Evolutionary conservation across 495 filamentous ascomycete genomes (phyloP), one percentile per base, ranked within the genome.

Genomic region (Xylaria palmicola): DNA sequence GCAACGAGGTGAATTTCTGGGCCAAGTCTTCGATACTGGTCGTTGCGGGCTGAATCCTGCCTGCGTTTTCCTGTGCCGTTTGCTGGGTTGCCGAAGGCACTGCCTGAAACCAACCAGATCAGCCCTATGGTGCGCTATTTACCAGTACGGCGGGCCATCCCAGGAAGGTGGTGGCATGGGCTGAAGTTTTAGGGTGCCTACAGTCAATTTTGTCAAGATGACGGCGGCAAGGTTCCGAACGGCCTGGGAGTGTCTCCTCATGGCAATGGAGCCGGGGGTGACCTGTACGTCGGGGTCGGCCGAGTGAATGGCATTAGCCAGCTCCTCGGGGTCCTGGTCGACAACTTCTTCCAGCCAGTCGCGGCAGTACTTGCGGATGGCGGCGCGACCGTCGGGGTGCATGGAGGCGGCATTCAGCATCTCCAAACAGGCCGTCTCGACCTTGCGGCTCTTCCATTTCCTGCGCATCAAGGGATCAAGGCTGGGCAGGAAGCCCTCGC

Each of bases 341-440:
- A 93, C 79, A 39, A 90, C 82, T 56, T 92, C 87, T 57, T 90
- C 86, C 24, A 98, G 78, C 90, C 92, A 97, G 34, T 87, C 86
- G 17, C 80, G 78, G 70, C 92, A 96, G 63, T 93, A 84, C 66
- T 89, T 91, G 48, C 82, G 79, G 52, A 98, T 88, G 15, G 87
- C 87, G 62, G 90, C 88, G 15, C 92, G 86, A 64, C 92, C 97
- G 2, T 80, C 72, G 41, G 83, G 77, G 65, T 92, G 87, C 74
- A 95, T 88, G 74, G 92, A 96, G 17, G 93, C 95, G 10, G 90
- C 90, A 74, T 90, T 94, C 40, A 98, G 77, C 79, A 98, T 86
- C 61, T 98, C 90, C 55, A 98, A 75, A 26, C 90, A 84, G 4
- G 91, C 87, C 39, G 86, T 83, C 74, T 96, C 92, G 40, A 97